phyloP scores from a whole-genome alignment of 2,329 filamentous ascomycete species.

The Intubia oerlemansii region DNA sequence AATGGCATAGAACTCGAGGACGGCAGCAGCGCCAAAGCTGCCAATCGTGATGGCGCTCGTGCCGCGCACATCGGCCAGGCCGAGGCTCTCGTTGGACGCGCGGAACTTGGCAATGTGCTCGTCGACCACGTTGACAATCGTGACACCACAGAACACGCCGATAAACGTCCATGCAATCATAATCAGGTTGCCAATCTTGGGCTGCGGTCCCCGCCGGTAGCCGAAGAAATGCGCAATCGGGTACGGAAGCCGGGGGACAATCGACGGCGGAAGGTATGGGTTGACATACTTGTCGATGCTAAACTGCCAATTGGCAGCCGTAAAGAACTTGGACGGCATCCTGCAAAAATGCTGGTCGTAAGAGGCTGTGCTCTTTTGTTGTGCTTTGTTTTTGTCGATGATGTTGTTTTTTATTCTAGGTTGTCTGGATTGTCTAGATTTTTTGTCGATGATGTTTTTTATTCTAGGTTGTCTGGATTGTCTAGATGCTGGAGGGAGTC shows the following conservation, averaged over 20 bases:
- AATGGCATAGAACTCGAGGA: constrained; percentile 54
- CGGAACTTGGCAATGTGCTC: constrained; percentile 31
- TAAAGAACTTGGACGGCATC: constrained; percentile 1
- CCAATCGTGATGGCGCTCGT: constrained; percentile 37
- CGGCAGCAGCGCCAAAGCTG: constrained; percentile 53
- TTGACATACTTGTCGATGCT: constrained; percentile 64
- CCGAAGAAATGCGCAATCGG: constrained; percentile 49
- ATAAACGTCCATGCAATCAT: constrained; percentile 41
- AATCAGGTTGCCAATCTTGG: constrained; percentile 31
- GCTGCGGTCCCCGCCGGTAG: constrained; percentile 22
- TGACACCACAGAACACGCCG: constrained; percentile 39
- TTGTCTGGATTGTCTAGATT: too few relatives aligned
- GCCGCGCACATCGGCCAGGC: too few relatives aligned
- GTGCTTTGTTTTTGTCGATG: neutral
- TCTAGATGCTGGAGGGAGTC: neutral
- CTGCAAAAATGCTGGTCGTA: neutral
- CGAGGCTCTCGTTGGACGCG: constrained; percentile 8
- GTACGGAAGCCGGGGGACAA: constrained; percentile 40
- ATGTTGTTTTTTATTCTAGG: neutral
- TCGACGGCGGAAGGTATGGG: constrained; percentile 43
- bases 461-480: neutral
- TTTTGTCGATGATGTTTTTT: neutral
- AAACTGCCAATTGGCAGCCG: constrained; percentile 30
- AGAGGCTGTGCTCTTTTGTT: too few relatives aligned
- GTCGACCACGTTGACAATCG: constrained; percentile 35